phyloP scores from a whole-genome alignment of 164 flowering plant species.

The Berberis thunbergii region DNA sequence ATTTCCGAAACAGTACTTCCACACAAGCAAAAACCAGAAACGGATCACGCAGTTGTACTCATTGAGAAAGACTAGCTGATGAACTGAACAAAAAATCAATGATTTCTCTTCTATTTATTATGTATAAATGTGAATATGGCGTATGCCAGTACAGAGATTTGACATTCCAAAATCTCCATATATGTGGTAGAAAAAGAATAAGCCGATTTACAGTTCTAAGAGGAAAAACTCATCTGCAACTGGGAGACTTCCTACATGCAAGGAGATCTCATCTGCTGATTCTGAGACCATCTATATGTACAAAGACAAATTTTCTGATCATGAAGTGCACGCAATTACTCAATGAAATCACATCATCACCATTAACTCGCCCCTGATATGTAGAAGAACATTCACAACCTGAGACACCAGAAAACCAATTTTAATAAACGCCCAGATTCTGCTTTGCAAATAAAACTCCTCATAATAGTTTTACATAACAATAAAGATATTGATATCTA shows the following conservation, averaged over 20 bases:
- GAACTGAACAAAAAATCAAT: not conserved
- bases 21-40: no score
- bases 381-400: not conserved
- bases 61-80: not conserved
- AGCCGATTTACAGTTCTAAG: slow-evolving; percentile 42
- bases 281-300: no score
- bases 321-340: slow-evolving; percentile 22
- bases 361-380: not conserved
- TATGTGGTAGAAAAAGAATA: slow-evolving; percentile 16
- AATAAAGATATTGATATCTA: no score
- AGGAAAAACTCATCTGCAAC: slow-evolving; percentile 77
- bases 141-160: slow-evolving; percentile 23
- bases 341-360: slow-evolving; percentile 5
- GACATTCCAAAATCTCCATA: slow-evolving; percentile 17
- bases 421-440: not conserved
- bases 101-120: not conserved
- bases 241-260: slow-evolving; percentile 23
- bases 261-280: no score
- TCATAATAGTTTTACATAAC: not conserved
- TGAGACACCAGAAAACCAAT: not conserved
- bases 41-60: no score
- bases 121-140: slow-evolving; percentile 8
- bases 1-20: no score
- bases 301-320: no score
- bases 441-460: not conserved